Base-by-base conservation (phyloP, 2,329 filamentous ascomycete genomes). In the Fusarium begoniae region DNA sequence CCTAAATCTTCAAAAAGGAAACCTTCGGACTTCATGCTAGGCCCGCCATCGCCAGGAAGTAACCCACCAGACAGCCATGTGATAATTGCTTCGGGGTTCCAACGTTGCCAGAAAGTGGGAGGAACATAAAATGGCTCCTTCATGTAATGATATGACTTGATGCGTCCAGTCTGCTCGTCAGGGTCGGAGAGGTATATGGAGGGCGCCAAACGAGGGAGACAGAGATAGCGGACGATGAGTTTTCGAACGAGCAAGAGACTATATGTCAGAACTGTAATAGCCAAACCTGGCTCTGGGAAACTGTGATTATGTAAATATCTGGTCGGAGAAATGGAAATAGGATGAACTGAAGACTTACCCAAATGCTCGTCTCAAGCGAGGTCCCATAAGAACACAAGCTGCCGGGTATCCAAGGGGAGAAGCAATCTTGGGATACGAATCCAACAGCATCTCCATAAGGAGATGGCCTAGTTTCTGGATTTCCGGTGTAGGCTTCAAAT, bases 51-150 rank as follows among this genome's bases (percentile, higher is more conserved):
- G 7, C 86, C 86, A 4, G 88, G 87, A 4, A 89, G 69, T 37
- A 82, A 82, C 3, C 84, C 86, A 14, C 87, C 87, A 51, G 80
- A 72, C 13, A 83, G 55, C 77, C 86, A 79, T 26, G 83, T 79
- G 8, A 89, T 65, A 85, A 86, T 86, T 1, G 86, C 90, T 67
- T 80, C 80, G 0, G 87, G 90, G 5, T 89, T 89, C 90, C 88
- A 94, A 66, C 89, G 88, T 76, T 87, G 89, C 89, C 86, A 89
- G 45, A 88, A 80, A 0, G 88, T 92, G 35, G 86, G 85, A 69
- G 87, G 85, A 30, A 89, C 84, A 80, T 93, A 94, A 81, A 89
- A 93, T 6, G 92, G 92, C 53, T 90, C 87, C 17, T 89, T 88
- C 32, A 91, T 85, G 81, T 90, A 93, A 43, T 84, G 74, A 1